Conservation (phyloP, 495 filamentous ascomycete genomes). For the Xylaria longipes region DNA sequence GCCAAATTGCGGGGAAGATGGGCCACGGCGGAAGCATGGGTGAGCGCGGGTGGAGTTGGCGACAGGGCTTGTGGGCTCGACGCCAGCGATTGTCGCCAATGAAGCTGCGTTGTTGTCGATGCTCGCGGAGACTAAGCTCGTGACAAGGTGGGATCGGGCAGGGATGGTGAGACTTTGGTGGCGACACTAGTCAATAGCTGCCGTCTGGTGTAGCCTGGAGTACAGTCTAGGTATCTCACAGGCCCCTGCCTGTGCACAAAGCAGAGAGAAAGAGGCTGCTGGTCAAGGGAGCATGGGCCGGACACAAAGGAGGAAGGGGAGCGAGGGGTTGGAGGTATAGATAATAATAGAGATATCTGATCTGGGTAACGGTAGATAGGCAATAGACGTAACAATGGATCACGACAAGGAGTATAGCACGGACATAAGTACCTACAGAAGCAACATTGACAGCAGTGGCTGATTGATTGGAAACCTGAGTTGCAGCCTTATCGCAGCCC, state of each 20-base stretch:
- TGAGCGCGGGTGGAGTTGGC: slow-evolving; percentile 11
- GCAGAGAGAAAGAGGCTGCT: slow-evolving; percentile 5
- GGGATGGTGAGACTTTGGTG: slow-evolving; percentile 23
- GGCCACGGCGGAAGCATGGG: slow-evolving; percentile 24
- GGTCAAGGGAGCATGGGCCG: background rate
- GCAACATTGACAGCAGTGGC: background rate
- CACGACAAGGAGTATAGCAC: background rate
- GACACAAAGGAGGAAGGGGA: background rate
- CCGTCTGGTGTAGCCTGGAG: slow-evolving; percentile 2
- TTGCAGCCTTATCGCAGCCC: slow-evolving; percentile 24
- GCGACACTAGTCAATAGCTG: slow-evolving; percentile 20
- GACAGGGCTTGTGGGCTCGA: slow-evolving; percentile 8
- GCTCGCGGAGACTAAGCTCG: slow-evolving; percentile 19
- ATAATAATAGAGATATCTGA: no score
- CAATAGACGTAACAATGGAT: no score
- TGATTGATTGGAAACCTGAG: slow-evolving; percentile 13
- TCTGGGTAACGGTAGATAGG: no score
- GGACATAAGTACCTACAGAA: no score
- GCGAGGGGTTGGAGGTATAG: background rate
- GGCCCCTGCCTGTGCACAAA: slow-evolving; percentile 1
- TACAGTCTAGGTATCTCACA: background rate
- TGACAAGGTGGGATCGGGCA: slow-evolving; percentile 22
- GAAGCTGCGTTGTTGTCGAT: slow-evolving; percentile 1
- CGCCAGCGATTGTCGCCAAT: slow-evolving; percentile 12
- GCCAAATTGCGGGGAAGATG: slow-evolving; percentile 26